Conservation (phyloP, 1,284 basidiomycete genomes). For the Somion occarium region DNA sequence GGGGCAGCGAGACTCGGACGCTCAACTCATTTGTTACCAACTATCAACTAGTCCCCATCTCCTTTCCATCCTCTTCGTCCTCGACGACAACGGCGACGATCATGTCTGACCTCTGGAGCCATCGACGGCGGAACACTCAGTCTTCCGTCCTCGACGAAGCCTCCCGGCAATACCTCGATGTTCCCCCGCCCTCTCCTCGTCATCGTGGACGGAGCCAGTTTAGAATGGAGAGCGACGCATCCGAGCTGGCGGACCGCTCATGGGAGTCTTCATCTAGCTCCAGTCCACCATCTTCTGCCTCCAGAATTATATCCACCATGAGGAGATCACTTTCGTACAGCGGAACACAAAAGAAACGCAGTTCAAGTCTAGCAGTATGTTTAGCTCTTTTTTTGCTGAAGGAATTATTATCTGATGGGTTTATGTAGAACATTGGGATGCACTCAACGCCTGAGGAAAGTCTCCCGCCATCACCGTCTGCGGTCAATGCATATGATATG, state of each 20-base stretch:
- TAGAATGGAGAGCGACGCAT: background rate
- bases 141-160: background rate
- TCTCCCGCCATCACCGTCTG: constrained; percentile 27
- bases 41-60: background rate
- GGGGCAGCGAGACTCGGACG: no score
- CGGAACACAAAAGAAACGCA: constrained; percentile 25
- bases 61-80: background rate
- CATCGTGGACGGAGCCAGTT: constrained; percentile 3
- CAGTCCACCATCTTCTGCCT: constrained; percentile 24
- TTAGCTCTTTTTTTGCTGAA: constrained; percentile 2
- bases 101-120: background rate
- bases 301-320: constrained; percentile 41
- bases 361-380: constrained; percentile 26
- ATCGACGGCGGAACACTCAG: background rate
- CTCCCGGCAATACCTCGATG: background rate
- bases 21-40: no score
- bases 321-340: constrained; percentile 35
- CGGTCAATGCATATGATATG: constrained; percentile 37
- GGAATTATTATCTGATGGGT: constrained; percentile 3
- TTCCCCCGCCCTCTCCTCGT: constrained; percentile 1
- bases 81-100: background rate
- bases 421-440: constrained; percentile 32
- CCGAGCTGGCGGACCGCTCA: no score
- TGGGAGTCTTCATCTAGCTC: constrained; percentile 10
- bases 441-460: constrained; percentile 52